Base-by-base conservation (phyloP, 2,329 filamentous ascomycete genomes). In the Elsinoe batatas region DNA sequence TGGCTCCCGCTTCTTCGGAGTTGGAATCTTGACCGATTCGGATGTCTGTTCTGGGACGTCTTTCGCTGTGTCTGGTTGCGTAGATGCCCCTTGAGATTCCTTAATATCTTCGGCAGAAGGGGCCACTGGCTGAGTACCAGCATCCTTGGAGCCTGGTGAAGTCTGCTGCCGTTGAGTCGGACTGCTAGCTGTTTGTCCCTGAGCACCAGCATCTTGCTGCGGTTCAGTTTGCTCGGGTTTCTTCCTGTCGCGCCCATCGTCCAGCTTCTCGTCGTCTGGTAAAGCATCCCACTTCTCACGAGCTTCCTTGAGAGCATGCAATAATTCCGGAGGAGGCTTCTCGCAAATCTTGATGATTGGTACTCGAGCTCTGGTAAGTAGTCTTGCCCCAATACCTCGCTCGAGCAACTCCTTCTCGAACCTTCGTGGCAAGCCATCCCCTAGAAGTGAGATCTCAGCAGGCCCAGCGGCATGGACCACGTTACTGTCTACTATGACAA, bases 281-380 rank as follows among this genome's bases (percentile, higher is more conserved):
- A 74, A 43, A 75, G 70, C 77, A 60, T 91, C 87, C 86, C 87
- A 91, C 64, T 83, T 88, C 42, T 74, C 70, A 5, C 87, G 79
- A 63, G 86, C 84, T 33, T 82, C 77, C 3, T 79, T 64, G 4
- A 94, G 75, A 56, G 80, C 81, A 8, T 72, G 66, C 12, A 78
- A 78, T 1, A 94, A 74, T 56, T 78, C 74, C 1, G 77, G 69
- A 0, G 79, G 76, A 1, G 89, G 89, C 40, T 73, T 79, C 66
- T 91, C 79, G 64, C 89, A 95, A 13, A 95, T 77, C 66, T 94
- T 93, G 67, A 95, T 84, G 61, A 95, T 94, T 0, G 90, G 88
- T 3, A 95, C 85, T 59, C 89, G 79, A 1, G 89, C 93, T 54
- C 83, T 81, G 1, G 85, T 87, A 2, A 95, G 76, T 3, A 95